Conservation (phyloP, 129 eudicot species). For the Silybum marianum region DNA sequence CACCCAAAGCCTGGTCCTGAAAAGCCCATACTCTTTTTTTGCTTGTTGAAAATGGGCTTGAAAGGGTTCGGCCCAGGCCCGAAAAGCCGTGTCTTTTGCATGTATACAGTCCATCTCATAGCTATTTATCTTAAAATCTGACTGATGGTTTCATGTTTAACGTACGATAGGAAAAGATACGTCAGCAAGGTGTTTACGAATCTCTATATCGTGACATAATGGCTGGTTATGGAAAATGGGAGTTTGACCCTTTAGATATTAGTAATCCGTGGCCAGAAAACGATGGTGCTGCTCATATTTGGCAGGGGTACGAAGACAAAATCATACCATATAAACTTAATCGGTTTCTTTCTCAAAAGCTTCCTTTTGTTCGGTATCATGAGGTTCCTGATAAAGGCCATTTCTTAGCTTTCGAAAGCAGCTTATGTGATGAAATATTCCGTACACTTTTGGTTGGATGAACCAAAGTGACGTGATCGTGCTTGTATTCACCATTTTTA, state of each 20-base stretch:
- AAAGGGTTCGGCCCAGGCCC: not conserved
- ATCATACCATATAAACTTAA: conserved; percentile 48
- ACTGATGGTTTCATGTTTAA: not conserved
- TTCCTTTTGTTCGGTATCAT: conserved; percentile 60
- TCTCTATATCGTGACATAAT: conserved; percentile 60
- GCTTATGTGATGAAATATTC: conserved; percentile 48
- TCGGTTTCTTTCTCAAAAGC: conserved; percentile 50
- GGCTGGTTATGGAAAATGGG: conserved; percentile 66
- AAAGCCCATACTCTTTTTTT: not conserved
- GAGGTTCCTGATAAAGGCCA: conserved; percentile 69
- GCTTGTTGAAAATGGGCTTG: not conserved
- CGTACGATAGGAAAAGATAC: conserved; percentile 41
- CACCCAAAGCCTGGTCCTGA: not conserved
- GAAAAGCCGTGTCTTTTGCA: not conserved
- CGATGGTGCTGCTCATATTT: conserved; percentile 59
- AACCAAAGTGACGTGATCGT: not conserved
- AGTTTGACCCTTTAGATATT: conserved; percentile 60
- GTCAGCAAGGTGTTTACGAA: conserved; percentile 68
- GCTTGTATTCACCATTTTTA: not conserved
- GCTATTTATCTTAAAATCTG: not conserved
- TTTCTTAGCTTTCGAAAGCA: conserved; percentile 30
- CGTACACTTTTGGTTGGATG: conserved; percentile 49
- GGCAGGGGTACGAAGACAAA: conserved; percentile 68
- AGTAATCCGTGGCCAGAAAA: conserved; percentile 61
- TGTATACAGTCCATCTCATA: not conserved